Percentiles rank a stretch among this genome's conserved stretches.
Evolutionary conservation across 1,284 basidiomycete genomes (phyloP).

Genomic region (Pseudomicrostroma phylloplanum): DNA sequence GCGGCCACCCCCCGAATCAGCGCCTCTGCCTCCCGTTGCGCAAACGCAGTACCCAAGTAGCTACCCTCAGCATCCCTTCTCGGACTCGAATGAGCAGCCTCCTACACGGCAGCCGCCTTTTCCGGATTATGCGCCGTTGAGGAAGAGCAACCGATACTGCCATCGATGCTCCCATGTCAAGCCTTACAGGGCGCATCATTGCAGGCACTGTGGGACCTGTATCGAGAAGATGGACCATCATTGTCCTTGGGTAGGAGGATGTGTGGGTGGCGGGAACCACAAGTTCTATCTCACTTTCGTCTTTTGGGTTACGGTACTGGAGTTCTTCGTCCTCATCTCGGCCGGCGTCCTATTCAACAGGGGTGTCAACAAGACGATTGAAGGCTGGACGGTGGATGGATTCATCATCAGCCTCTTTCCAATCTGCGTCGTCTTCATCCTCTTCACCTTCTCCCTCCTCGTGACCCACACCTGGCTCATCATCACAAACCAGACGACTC

Average conservation of each 20-base stretch:
- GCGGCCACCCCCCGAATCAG: background rate
- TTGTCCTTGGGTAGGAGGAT: slow-evolving; percentile 66
- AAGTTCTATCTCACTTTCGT: slow-evolving; percentile 59
- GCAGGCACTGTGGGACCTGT: slow-evolving; percentile 66
- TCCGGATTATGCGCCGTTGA: slow-evolving; percentile 12
- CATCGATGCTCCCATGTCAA: slow-evolving; percentile 57
- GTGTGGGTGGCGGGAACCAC: slow-evolving; percentile 73
- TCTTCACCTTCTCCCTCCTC: slow-evolving; percentile 64
- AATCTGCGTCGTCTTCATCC: slow-evolving; percentile 60
- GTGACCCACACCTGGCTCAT: slow-evolving; percentile 63
- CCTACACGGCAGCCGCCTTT: background rate
- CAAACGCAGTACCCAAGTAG: background rate
- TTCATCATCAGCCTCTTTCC: slow-evolving; percentile 64
- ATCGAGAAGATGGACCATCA: slow-evolving; percentile 71
- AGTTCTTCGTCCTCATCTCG: slow-evolving; percentile 60
- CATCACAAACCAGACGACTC: slow-evolving; percentile 65
- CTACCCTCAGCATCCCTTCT: slow-evolving; percentile 4
- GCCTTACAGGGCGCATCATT: slow-evolving; percentile 69
- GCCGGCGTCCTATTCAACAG: slow-evolving; percentile 49
- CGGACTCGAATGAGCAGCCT: too few relatives aligned
- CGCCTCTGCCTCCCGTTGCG: background rate
- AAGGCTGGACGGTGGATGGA: slow-evolving; percentile 56
- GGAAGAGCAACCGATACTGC: slow-evolving; percentile 35
- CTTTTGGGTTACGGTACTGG: slow-evolving; percentile 59
- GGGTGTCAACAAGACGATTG: slow-evolving; percentile 23